Base-by-base conservation (phyloP, 306 rosid species). In the Boehmeria nivea region DNA sequence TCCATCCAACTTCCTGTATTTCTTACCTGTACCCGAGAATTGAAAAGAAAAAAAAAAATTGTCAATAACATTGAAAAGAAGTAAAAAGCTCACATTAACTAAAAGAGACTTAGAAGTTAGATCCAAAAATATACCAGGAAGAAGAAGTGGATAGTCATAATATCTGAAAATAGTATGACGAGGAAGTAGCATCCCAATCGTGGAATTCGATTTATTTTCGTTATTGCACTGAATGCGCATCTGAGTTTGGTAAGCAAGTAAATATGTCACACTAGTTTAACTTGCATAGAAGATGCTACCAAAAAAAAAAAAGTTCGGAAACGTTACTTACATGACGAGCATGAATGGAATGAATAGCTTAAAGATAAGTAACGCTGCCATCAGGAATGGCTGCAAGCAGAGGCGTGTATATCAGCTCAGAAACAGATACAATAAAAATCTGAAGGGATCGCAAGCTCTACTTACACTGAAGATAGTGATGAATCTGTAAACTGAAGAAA, bases 1-100 rank as follows among this genome's bases (percentile, higher is more conserved):
- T 88, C 96, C 96, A 84, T 88, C 94, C 96, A 88, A 65, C 94
- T 88, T 76, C 96, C 96, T 0, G 76, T 88, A 70, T 88, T 88
- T 53, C 78, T 75, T 48, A 88, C 96, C 94, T 87, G 80, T 12
- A 63, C 9, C 33, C 43, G 9, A 31, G 5, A 31, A 31, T 4
- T 31, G n/a, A n/a, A 31, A 31, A 31, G 3, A 28, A 28, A 28
- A 4, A 31, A 31, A 31, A 4, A 31, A 31, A 31, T 2, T 1
- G 9, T 31, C 5, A 31, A 4, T 31, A 4, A 31, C 36, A 2
- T 10, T 1, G 2, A 31, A 10, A 31, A 10, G 9, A 31, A 4
- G 9, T 31, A 31, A 31, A n/a, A n/a, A n/a, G n/a, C n/a, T 31
- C 36, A 31, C n/a, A n/a, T n/a, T n/a, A n/a, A n/a, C n/a, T 31